Percentiles rank a stretch among this genome's conserved stretches.
Evolutionary conservation across 331 rosid species (phyloP).

Genomic region (Saraca asoca): DNA sequence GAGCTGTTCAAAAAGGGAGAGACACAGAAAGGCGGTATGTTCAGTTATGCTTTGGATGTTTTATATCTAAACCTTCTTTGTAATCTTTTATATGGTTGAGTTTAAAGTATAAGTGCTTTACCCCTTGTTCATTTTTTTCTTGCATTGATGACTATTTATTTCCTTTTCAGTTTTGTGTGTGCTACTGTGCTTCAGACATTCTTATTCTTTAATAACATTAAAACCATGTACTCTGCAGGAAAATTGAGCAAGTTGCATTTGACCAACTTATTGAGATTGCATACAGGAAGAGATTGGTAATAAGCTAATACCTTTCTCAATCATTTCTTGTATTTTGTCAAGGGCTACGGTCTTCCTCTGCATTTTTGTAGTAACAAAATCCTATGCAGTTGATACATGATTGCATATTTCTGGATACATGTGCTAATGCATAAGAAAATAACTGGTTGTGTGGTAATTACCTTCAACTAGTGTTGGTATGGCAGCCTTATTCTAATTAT

Average conservation of each 20-base stretch:
- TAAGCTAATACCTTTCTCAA: conserved; percentile 31
- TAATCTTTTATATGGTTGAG: conserved; percentile 15
- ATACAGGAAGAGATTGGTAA: conserved; percentile 79
- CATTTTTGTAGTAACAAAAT: conserved; percentile 24
- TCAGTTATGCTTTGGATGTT: conserved; percentile 34
- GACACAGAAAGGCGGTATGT: conserved; percentile 64
- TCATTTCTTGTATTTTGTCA: conserved; percentile 18
- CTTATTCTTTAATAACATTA: conserved; percentile 28
- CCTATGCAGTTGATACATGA: neutral
- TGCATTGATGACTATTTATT: conserved; percentile 21
- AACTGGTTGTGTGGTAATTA: conserved; percentile 12
- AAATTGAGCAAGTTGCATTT: conserved; percentile 76
- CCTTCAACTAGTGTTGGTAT: neutral
- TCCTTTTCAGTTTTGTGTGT: neutral
- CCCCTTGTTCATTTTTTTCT: conserved; percentile 8
- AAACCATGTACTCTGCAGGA: conserved; percentile 56
- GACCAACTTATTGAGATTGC: conserved; percentile 85
- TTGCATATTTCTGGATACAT: conserved; percentile 16
- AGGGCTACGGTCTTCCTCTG: conserved; percentile 5
- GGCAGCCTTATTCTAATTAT: neutral
- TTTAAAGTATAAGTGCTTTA: conserved; percentile 13
- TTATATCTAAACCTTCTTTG: conserved; percentile 25
- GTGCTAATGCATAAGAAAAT: conserved; percentile 6
- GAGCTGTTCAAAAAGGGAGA: conserved; percentile 58
- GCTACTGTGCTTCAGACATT: conserved; percentile 15